Conservation (phyloP, 208 protist species). For the Tritrichomonas foetus region DNA sequence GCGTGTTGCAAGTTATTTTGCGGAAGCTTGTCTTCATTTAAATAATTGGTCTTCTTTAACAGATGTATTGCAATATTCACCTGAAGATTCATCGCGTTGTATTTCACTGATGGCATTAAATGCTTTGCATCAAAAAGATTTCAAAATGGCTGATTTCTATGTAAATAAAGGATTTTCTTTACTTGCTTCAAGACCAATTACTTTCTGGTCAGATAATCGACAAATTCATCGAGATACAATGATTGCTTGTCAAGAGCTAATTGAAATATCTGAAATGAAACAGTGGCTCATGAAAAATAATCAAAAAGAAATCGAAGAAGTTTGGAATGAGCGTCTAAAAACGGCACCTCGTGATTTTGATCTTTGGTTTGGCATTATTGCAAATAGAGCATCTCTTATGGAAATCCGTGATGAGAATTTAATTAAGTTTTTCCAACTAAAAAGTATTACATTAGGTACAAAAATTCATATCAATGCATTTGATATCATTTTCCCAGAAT, state of each 20-base stretch:
- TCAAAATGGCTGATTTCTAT: background rate
- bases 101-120: background rate
- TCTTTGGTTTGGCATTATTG: background rate
- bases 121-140: background rate
- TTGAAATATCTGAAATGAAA: constrained; percentile 36
- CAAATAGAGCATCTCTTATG: background rate
- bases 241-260: background rate
- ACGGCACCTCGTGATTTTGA: constrained; percentile 21
- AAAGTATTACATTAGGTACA: background rate
- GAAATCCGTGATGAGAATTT: background rate
- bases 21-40: background rate
- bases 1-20: background rate
- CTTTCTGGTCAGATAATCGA: background rate
- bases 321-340: background rate
- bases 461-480: constrained; percentile 17
- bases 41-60: background rate
- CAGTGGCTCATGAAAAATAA: background rate
- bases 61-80: background rate
- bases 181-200: background rate
- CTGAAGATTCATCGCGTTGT: background rate
- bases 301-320: background rate
- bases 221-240: background rate
- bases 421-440: constrained; percentile 17
- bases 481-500: background rate
- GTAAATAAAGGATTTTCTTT: constrained; percentile 21